phyloP scores from a whole-genome alignment of 305 asterid species.

The Fraxinus baroniana region DNA sequence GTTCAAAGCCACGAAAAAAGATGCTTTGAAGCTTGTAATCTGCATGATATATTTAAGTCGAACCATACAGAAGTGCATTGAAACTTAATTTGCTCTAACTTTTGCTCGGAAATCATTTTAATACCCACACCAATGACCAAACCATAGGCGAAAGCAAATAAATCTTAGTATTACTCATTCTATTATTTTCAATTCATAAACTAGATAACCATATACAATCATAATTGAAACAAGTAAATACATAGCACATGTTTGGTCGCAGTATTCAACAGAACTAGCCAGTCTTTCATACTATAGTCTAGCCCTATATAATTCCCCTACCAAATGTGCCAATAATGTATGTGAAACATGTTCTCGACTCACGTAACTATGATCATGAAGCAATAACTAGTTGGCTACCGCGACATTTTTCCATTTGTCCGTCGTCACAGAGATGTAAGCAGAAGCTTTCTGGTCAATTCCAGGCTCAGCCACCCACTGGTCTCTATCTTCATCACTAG shows the following conservation, averaged over 20 bases:
- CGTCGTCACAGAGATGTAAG: constrained; percentile 49
- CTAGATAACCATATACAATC: neutral
- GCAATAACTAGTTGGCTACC: constrained; percentile 2
- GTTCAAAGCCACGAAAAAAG: neutral
- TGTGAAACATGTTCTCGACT: neutral
- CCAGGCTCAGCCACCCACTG: constrained; percentile 84
- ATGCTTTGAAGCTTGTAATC: neutral
- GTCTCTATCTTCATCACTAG: constrained; percentile 76
- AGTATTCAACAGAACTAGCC: neutral
- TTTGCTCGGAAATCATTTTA: neutral
- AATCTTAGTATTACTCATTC: constrained; percentile 28
- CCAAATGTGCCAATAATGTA: neutral
- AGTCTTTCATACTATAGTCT: neutral
- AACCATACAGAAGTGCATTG: too few relatives aligned
- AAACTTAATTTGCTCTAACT: too few relatives aligned
- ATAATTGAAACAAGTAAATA: constrained; percentile 11
- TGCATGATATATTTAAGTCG: neutral
- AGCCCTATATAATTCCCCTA: neutral
- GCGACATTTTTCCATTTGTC: constrained; percentile 48
- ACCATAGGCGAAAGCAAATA: neutral
- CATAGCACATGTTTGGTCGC: neutral
- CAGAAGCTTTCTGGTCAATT: constrained; percentile 63
- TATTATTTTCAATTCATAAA: constrained; percentile 33
- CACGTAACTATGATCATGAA: neutral
- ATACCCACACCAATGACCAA: neutral